Base-by-base conservation (phyloP, 495 filamentous ascomycete genomes). In the Acidiella bohemica region DNA sequence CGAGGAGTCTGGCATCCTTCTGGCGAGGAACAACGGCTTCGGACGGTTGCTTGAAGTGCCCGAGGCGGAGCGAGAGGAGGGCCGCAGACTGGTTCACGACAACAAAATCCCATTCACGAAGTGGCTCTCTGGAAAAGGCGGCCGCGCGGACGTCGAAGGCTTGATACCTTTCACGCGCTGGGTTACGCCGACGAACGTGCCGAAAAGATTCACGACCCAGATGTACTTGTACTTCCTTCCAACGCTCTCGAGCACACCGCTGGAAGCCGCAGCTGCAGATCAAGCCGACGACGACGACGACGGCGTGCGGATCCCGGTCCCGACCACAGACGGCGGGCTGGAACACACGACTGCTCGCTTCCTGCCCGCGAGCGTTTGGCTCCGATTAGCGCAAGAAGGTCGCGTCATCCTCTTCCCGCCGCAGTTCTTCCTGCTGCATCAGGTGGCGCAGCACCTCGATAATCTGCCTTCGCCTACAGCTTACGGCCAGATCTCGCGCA, bases 201-300 rank as follows among this genome's bases (percentile, higher is more conserved):
- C 76, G 1, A 80, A 76, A 52, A 71, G 90, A 14, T 97, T 84
- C 55, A 80, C 80, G 1, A 94, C 86, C 6, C 85, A 93, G 55
- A 94, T 97, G 86, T 97, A 96, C 55, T 53, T 97, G 6, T 90
- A 93, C 58, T 80, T 93, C 61, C 67, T 94, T n/a, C 86, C 90
- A 0, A 61, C 86, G 0, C 27, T 51, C 9, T 62, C 65, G 3
- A 49, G 66, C 1, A 60, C 67, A 10, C 46, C 50, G 9, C 28
- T 55, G 5, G 21, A 51, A 30, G 43, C 33, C 10, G 20, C 25
- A 12, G 28, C 33, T 18, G 27, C 31, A 10, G n/a, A n/a, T n/a
- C n/a, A n/a, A n/a, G 12, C 9, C 14, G 28, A 41, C n/a, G 29
- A 39, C 32, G 22, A 31, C 4, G 44, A 55, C 20, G 39, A 19